These are phyloP conservation scores for Cymbidium sinense DNA, from an alignment of 106 monocot genomes.

Conservation along the genomic window DNA sequence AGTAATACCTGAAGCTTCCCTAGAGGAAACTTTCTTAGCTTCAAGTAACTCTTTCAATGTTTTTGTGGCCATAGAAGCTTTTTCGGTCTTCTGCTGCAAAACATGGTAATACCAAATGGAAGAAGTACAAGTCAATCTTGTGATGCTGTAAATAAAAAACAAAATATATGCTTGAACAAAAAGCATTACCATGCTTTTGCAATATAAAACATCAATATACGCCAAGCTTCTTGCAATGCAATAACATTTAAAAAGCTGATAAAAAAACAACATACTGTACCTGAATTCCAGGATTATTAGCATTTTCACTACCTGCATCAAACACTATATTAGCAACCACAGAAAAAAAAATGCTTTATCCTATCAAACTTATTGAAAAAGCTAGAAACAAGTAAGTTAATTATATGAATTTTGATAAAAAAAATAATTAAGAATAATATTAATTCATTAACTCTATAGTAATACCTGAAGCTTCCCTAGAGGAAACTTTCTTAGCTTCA, in stretches of 20 bases:
- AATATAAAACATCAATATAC: conserved; percentile 4
- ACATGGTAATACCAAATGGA: conserved; percentile 39
- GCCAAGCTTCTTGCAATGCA: neutral
- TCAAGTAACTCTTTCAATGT: conserved; percentile 83
- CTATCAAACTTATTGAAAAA: neutral
- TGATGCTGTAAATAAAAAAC: neutral
- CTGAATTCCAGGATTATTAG: conserved; percentile 56
- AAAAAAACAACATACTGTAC: conserved; percentile 16
- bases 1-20: conserved; percentile 49
- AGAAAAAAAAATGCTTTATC: neutral
- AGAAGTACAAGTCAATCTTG: neutral
- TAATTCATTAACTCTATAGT: neutral
- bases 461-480: conserved; percentile 58
- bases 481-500: conserved; percentile 66
- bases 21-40: conserved; percentile 57
- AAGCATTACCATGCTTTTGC: too few species aligned
- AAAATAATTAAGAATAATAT: neutral
- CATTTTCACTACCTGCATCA: conserved; percentile 27
- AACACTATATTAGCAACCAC: neutral
- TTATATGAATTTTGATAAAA: neutral
- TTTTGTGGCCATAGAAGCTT: conserved; percentile 81
- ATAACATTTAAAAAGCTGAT: neutral
- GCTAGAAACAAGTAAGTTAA: neutral
- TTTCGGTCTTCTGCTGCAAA: conserved; percentile 92
- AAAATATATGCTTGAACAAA: neutral